phyloP scores from a whole-genome alignment of 2,329 filamentous ascomycete species.

The Gnomoniopsis smithogilvyi region DNA sequence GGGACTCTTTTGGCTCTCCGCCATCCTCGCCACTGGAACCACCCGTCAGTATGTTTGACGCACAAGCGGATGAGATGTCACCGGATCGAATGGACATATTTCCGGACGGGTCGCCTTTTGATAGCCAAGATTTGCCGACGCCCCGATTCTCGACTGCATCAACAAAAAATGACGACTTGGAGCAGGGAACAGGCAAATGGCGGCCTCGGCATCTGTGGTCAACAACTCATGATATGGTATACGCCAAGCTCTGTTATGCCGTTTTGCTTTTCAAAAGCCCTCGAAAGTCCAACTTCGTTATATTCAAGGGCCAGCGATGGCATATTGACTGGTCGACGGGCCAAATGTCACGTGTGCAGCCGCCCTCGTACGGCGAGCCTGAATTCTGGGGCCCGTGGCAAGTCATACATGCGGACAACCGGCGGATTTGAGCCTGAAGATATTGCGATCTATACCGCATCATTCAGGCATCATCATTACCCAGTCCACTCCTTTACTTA shows the following conservation, averaged over 20 bases:
- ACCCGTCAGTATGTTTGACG: slow-evolving; percentile 1
- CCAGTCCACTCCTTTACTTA: not conserved
- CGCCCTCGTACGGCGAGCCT: slow-evolving; percentile 52
- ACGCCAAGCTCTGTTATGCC: slow-evolving; percentile 59
- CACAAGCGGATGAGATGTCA: slow-evolving; percentile 12
- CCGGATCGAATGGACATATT: slow-evolving; percentile 19
- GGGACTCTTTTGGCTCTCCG: slow-evolving; percentile 15
- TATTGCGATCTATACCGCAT: not conserved
- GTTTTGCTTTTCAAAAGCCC: slow-evolving; percentile 55
- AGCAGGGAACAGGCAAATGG: slow-evolving; percentile 54
- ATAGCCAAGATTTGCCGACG: slow-evolving; percentile 7
- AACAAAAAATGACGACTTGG: slow-evolving; percentile 42
- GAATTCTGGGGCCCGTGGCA: slow-evolving; percentile 49
- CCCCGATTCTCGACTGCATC: slow-evolving; percentile 43
- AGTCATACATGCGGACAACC: slow-evolving; percentile 47
- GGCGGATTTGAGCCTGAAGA: slow-evolving; percentile 33
- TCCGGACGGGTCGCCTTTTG: not conserved
- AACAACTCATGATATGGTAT: slow-evolving; percentile 53
- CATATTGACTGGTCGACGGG: slow-evolving; percentile 58
- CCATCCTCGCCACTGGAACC: slow-evolving; percentile 2
- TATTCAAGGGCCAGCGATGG: slow-evolving; percentile 56
- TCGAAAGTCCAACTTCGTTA: slow-evolving; percentile 55
- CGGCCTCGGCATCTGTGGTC: slow-evolving; percentile 53
- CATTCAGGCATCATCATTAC: not conserved
- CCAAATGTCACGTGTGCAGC: slow-evolving; percentile 49